Evolutionary conservation across 2,329 filamentous ascomycete genomes (phyloP).

Genomic region (Penicillium sp.): DNA sequence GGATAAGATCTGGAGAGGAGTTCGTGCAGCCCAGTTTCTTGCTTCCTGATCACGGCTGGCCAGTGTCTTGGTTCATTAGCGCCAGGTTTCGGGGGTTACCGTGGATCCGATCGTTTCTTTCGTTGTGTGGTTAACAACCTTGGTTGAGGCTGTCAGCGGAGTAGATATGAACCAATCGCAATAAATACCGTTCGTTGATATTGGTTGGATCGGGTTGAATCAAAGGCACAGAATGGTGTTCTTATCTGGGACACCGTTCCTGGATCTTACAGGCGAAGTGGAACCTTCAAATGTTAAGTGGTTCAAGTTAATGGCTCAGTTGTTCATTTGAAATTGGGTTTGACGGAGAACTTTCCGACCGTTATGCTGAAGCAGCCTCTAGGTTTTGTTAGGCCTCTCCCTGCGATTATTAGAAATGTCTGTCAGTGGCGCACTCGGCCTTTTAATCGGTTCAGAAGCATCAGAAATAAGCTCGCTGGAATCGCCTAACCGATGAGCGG

Average conservation of each 20-base stretch:
- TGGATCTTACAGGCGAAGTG: not conserved
- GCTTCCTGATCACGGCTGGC: not conserved
- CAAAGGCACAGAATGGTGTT: not conserved
- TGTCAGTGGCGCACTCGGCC: no score
- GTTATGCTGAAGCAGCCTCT: no score
- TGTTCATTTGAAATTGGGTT: no score
- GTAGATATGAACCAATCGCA: conserved; percentile 13
- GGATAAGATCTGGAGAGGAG: not conserved
- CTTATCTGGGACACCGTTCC: not conserved
- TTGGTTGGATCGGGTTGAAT: not conserved
- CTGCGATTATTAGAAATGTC: no score
- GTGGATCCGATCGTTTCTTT: conserved; percentile 6
- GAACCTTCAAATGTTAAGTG: no score
- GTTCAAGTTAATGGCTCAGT: no score
- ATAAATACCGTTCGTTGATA: not conserved
- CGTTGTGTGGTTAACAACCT: conserved; percentile 2
- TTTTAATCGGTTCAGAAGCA: no score
- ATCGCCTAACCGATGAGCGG: no score
- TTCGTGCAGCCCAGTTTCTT: not conserved
- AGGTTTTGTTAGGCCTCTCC: no score
- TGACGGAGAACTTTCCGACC: no score
- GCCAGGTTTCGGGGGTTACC: not conserved
- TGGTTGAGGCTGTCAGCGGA: conserved; percentile 10
- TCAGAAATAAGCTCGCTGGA: no score
- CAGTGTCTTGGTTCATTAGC: not conserved